Evolutionary conservation across 2,329 filamentous ascomycete species (phyloP), one percentile per base, ranked within the genome.

Genomic region (Fusarium buharicum): DNA sequence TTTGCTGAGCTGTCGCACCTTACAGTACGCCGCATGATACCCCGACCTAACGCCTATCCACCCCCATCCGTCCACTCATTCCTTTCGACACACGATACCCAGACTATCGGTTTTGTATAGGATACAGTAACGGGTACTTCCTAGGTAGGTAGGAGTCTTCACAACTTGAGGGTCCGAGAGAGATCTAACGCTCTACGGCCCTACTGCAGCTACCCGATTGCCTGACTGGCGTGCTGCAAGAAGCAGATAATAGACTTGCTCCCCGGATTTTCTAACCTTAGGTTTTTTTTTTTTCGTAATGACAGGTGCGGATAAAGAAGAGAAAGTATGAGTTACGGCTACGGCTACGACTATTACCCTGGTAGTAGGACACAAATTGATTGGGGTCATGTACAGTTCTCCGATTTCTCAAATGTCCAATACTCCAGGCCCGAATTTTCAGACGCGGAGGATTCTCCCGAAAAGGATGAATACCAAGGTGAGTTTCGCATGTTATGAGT

Each of bases 321-420:
- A 69, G 60, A 68, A 76, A 79, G 78, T 80, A 81, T 80, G 78
- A 79, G 68, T 71, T 71, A 70, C 57, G 55, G 49, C 57, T 59
- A 70, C 58, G 71, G 68, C 49, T 70, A 77, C 60, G 73, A 77
- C 50, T 75, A 72, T 70, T 77, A 76, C 74, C 75, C 77, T 39
- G 71, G 73, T 50, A 72, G 72, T 49, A 73, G 79, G 75, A 67
- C 76, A 54, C 73, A 75, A 59, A 55, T 77, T 71, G 73, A 77
- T 67, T 76, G 70, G 63, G 67, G 69, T 55, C 66, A 76, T 62
- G 72, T 81, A 53, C 74, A 79, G 64, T 77, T 72, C 57, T 76
- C 78, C 60, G 71, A 81, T 66, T 81, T 77, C 71, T 78, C 76
- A 59, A 73, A 78, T 28, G 70, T 81, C 46, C 72, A 79, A 59